Evolutionary conservation across 108 stramenopile genomes (phyloP).

Genomic region (Aurantiochytrium sp.): DNA sequence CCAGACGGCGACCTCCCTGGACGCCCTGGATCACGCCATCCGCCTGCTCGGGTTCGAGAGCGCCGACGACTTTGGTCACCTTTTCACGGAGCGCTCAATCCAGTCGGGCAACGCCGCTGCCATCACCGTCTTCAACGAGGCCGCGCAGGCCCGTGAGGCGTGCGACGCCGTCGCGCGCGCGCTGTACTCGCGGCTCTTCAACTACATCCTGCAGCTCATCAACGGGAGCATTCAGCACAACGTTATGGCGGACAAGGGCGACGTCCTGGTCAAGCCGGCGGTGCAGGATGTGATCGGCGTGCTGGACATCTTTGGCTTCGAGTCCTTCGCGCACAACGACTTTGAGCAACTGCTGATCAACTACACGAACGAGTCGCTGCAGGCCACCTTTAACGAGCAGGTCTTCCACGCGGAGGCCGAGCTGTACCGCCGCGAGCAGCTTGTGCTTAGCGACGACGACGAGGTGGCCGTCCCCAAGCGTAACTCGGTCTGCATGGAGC

Average conservation of each 20-base stretch:
- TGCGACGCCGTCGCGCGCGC: constrained; percentile 31
- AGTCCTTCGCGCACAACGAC: constrained; percentile 34
- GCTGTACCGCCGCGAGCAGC: neutral
- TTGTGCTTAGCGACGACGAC: constrained; percentile 43
- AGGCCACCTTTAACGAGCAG: constrained; percentile 25
- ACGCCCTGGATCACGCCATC: neutral
- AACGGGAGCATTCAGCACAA: neutral
- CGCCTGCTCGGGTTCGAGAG: neutral
- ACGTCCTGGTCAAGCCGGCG: constrained; percentile 31
- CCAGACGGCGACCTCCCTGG: neutral
- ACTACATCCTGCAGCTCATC: neutral
- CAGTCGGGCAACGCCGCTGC: neutral
- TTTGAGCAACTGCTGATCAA: constrained; percentile 46
- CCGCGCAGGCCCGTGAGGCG: neutral
- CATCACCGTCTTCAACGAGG: neutral
- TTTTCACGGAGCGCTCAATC: neutral
- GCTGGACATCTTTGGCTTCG: constrained; percentile 47
- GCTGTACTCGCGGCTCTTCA: constrained; percentile 35
- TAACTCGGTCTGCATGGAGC: constrained; percentile 53
- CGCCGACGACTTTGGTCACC: neutral
- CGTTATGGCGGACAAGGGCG: constrained; percentile 36
- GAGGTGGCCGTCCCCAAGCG: neutral
- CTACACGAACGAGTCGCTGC: constrained; percentile 38
- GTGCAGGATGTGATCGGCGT: neutral
- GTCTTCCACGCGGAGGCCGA: neutral